Evolutionary conservation across 2,329 filamentous ascomycete genomes (phyloP), one percentile per base, ranked within the genome.

Genomic region (Nemania sp.): DNA sequence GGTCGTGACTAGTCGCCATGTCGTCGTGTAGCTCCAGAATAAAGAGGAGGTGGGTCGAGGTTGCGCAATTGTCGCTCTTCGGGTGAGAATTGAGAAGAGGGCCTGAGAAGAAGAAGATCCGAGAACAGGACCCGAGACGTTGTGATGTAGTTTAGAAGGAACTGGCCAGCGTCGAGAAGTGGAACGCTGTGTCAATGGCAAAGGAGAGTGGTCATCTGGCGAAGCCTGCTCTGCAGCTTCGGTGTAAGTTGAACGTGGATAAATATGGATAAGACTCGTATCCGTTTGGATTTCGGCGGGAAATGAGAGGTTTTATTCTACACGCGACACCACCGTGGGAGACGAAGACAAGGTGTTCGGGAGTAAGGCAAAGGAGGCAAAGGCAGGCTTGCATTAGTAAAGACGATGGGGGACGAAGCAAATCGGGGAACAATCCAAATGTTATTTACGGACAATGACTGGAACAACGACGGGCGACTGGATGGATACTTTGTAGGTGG

Each of bases 1-100:
- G 69, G 32, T 73, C 70, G 56, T 73, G 71, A 42, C 71, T 67
- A 42, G 75, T 65, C 57, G 75, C 74, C 77, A 79, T 79, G 62
- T 50, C 54, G 61, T 46, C 40, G 39, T 15, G 21, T 39, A 34
- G 47, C 39, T 25, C 6, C 17, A 18, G 20, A 18, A 15, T 10
- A n/a, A 34, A 12, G 29, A 43, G 17, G 21, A 12, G 18, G 15
- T 47, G 47, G 40, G 13, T 21, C 29, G 25, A 51, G 46, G 47
- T 59, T 18, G 47, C 37, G 42, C 42, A 40, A 45, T 62, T 29
- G 17, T 57, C n/a, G 54, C 42, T 43, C 20, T 42, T 34, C 29
- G 29, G 45, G n/a, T n/a, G n/a, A n/a, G n/a, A 5, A 25, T 6
- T 39, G 35, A 39, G 11, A 12, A 13, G 10, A 13, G 35, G 12